Base-by-base conservation (phyloP, 495 filamentous ascomycete genomes). In the Xylaria scruposa region DNA sequence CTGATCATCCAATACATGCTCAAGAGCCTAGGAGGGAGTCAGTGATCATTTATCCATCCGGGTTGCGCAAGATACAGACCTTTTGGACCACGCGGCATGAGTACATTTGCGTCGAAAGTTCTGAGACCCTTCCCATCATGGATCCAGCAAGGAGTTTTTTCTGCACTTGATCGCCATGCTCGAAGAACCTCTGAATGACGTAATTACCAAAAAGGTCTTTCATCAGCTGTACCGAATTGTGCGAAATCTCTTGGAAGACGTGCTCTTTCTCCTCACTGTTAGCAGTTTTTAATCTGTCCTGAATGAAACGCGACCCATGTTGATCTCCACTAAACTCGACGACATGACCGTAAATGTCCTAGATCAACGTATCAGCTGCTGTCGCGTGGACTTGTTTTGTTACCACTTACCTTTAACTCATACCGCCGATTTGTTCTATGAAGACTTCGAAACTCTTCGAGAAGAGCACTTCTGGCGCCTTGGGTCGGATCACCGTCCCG, bases 171-270 rank as follows among this genome's bases (percentile, higher is more conserved):
- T 94, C 97, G 40, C 97, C 97, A 77, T 98, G 94, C 81, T 98
- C 95, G 74, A 98, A 98, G 72, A 98, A 90, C 79, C 98, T 98
- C 76, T 99, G 96, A 29, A 98, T 96, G 46, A 99, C 96, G 77
- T 98, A 99, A 81, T 99, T 99, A 21, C 96, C 96, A 78, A 97
- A 98, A 17, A 98, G 91, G 78, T 98, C 97, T 13, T 91, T 95
- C 94, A 97, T 98, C 53, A 98, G 83, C 78, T 95, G 94, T 47
- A 97, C 75, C 10, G 90, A 88, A 75, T 98, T 95, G 0, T 90
- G 88, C 73, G 90, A 86, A 47, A 99, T 92, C 78, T 98, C 97
- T 0, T 85, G 85, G 83, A 97, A 99, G 2, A 98, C 90, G 59
- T 91, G 90, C n/a, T 97, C 93, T 78, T 97, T 98, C 78, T 99